A percentile compares a stretch with the other conserved stretches of the same genome.
phyloP scores from a whole-genome alignment of 768 basidiomycete genomes.

The Amanita pallidorosea region DNA sequence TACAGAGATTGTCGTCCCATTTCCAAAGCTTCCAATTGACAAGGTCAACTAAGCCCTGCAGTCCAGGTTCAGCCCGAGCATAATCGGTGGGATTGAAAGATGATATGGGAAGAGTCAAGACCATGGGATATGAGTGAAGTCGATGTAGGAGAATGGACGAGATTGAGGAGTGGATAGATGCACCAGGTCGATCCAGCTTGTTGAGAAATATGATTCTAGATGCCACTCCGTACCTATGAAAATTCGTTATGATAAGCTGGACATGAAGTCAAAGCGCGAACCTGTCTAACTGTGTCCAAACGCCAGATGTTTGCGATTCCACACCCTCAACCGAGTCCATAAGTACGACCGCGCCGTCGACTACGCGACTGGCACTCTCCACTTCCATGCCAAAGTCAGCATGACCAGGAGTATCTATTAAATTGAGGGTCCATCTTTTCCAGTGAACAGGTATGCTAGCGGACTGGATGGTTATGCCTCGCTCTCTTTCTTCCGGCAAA shows the following conservation, averaged over 20 bases:
- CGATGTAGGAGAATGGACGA: slow-evolving; percentile 65
- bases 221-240: slow-evolving; percentile 61
- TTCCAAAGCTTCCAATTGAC: slow-evolving; percentile 79
- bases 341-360: slow-evolving; percentile 82
- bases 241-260: not conserved
- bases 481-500: slow-evolving; percentile 78
- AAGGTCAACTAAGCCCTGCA: slow-evolving; percentile 77
- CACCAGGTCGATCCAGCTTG: slow-evolving; percentile 81
- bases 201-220: slow-evolving; percentile 78
- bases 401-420: slow-evolving; percentile 87
- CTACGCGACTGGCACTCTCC: slow-evolving; percentile 83
- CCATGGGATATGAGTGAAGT: slow-evolving; percentile 65
- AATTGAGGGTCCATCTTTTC: slow-evolving; percentile 78
- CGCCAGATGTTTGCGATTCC: slow-evolving; percentile 82
- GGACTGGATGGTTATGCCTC: slow-evolving; percentile 88
- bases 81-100: slow-evolving; percentile 65
- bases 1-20: slow-evolving; percentile 46
- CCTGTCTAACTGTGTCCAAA: slow-evolving; percentile 84
- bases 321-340: slow-evolving; percentile 90
- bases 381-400: slow-evolving; percentile 98
- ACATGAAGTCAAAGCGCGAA: slow-evolving; percentile 21
- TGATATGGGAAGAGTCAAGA: slow-evolving; percentile 64
- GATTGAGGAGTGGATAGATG: slow-evolving; percentile 64
- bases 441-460: slow-evolving; percentile 85
- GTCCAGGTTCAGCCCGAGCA: slow-evolving; percentile 64